Evolutionary conservation across 257 asterid species (phyloP).

Genomic region (Gynochthodes officinalis): DNA sequence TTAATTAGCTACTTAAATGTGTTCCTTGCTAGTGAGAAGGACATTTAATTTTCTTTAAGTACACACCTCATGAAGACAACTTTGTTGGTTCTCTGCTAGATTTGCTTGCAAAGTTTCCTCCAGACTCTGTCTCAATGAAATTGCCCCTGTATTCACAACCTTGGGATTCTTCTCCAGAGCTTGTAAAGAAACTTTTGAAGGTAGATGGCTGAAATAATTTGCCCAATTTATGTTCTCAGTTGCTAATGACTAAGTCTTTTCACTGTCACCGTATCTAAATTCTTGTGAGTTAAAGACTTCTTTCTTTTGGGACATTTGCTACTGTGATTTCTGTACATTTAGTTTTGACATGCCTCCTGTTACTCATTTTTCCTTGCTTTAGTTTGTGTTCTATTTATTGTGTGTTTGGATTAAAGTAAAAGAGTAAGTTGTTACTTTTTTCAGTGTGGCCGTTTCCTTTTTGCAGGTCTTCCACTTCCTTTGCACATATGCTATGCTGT

Average conservation of each 20-base stretch:
- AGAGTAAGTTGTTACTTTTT: conserved; percentile 7
- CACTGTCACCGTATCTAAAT: neutral
- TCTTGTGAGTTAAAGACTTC: neutral
- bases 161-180: conserved; percentile 86
- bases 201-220: conserved; percentile 37
- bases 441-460: conserved; percentile 12
- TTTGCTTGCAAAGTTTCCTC: conserved; percentile 92
- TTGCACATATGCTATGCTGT: conserved; percentile 63
- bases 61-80: conserved; percentile 1
- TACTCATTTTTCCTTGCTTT: neutral
- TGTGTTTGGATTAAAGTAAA: neutral
- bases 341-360: neutral
- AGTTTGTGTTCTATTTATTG: neutral
- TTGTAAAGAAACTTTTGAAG: conserved; percentile 86
- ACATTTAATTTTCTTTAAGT: neutral
- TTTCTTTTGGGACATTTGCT: neutral
- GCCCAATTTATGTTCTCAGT: neutral
- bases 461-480: conserved; percentile 84
- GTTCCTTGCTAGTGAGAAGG: neutral
- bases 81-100: conserved; percentile 40
- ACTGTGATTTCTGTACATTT: neutral
- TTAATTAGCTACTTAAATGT: neutral
- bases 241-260: neutral
- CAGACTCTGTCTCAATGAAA: conserved; percentile 75
- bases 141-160: conserved; percentile 70